These are phyloP conservation scores for Pythium monospermum DNA, from an alignment of 352 stramenopile species.

Conservation along the genomic window DNA sequence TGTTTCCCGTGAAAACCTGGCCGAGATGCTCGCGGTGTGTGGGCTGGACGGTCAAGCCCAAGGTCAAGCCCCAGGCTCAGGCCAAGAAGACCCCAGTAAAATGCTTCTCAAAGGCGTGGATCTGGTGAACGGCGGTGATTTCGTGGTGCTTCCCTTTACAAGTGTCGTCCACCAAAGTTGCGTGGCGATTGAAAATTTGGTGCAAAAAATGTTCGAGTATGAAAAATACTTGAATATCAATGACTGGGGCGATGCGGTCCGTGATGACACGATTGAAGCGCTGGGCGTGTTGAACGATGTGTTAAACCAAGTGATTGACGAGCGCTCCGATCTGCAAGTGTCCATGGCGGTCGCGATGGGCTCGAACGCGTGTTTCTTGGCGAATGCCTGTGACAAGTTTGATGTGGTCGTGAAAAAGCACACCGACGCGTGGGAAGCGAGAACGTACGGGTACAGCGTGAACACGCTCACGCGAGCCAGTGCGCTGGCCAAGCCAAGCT, in stretches of 20 bases:
- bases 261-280: constrained; percentile 72
- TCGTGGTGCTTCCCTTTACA: constrained; percentile 62
- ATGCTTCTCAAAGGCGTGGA: constrained; percentile 60
- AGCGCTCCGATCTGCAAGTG: constrained; percentile 66
- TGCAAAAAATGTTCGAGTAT: constrained; percentile 81
- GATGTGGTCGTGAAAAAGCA: constrained; percentile 58
- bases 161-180: constrained; percentile 59
- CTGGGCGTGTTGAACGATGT: constrained; percentile 64
- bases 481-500: constrained; percentile 38
- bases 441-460: constrained; percentile 66
- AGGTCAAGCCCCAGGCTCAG: no score
- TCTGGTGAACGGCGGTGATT: constrained; percentile 25
- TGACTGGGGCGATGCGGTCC: constrained; percentile 70
- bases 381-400: constrained; percentile 61
- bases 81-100: no score
- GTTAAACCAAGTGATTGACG: constrained; percentile 73
- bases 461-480: constrained; percentile 36
- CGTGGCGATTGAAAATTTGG: constrained; percentile 45
- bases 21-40: constrained; percentile 39
- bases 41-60: constrained; percentile 49
- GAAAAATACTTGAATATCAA: constrained; percentile 73
- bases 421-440: constrained; percentile 62
- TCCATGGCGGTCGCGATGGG: constrained; percentile 74
- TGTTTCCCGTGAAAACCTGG: constrained; percentile 39
- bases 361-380: constrained; percentile 65